Base-by-base conservation (phyloP, 2,329 filamentous ascomycete genomes). In the Diaporthe capsici region DNA sequence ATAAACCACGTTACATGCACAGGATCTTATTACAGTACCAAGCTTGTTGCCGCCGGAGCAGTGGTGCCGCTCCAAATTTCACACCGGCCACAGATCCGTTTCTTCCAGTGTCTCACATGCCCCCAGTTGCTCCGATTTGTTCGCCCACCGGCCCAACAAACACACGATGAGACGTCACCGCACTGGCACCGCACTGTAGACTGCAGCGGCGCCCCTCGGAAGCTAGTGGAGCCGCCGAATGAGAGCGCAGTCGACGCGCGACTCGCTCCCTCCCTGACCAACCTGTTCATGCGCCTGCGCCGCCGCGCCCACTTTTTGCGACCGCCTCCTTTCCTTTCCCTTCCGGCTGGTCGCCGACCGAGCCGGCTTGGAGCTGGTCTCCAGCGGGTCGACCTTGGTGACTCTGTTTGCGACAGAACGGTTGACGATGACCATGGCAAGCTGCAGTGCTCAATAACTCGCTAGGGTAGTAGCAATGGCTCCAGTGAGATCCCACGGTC, bases 1-100 rank as follows among this genome's bases (percentile, higher is more conserved):
- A 65, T 58, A 22, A 22, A 68, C 47, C 65, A 68, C 65, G 65
- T 68, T 68, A 68, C 65, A 68, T 68, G 47, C 31, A 39, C 34
- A 39, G 49, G 22, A 12, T 53, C n/a, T 55, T 55, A 55, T 70
- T 42, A 31, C 65, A 70, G 65, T 55, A 70, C 65, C 65, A 70
- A 31, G 49, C 65, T 70, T 55, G 49, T 70, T 70, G 37, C 47
- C 65, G 49, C 65, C 65, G 65, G 65, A 70, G 65, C 65, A 17
- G 49, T 70, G 49, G 47, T 53, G 49, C 65, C 65, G 65, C 65
- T 70, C 65, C 49, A 70, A 39, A 70, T 70, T 70, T 70, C 65
- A 70, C 65, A 70, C 65, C 65, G 65, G 65, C 47, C 65, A 70
- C 65, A 70, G 65, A 70, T 70, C 34, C 65, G 65, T 70, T 70